phyloP scores from a whole-genome alignment of 129 eudicot genomes.

The Rutidosis leptorrhynchoides region DNA sequence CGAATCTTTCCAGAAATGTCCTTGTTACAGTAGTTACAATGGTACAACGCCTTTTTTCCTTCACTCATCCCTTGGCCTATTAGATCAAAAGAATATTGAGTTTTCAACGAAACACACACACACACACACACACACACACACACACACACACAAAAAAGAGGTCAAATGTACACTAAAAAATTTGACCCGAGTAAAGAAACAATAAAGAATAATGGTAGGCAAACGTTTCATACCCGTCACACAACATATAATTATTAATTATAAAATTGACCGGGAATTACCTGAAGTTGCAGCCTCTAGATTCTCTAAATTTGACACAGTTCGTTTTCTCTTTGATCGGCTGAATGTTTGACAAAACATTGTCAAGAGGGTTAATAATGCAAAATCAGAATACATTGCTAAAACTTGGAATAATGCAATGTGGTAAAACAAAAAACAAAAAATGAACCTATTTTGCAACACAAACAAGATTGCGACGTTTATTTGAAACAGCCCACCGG shows the following conservation, averaged over 20 bases:
- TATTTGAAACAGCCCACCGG: neutral
- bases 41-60: conserved; percentile 84
- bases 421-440: neutral
- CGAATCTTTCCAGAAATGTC: conserved; percentile 90
- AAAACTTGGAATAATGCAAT: neutral
- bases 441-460: neutral
- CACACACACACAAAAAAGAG: neutral
- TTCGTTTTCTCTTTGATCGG: conserved; percentile 80
- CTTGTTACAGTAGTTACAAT: conserved; percentile 95
- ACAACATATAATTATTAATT: neutral
- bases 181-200: neutral
- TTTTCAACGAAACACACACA: too few relatives aligned
- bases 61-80: conserved; percentile 65
- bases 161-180: neutral
- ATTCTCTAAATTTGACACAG: conserved; percentile 66
- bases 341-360: conserved; percentile 27
- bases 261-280: conserved; percentile 24
- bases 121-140: too few relatives aligned
- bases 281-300: conserved; percentile 72
- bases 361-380: neutral
- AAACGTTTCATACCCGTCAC: neutral
- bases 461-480: conserved; percentile 11
- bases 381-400: conserved; percentile 7
- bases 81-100: conserved; percentile 1
- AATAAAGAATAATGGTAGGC: neutral